Conservation (phyloP, 1,284 basidiomycete species). For the Mrakiaceae sp. region DNA sequence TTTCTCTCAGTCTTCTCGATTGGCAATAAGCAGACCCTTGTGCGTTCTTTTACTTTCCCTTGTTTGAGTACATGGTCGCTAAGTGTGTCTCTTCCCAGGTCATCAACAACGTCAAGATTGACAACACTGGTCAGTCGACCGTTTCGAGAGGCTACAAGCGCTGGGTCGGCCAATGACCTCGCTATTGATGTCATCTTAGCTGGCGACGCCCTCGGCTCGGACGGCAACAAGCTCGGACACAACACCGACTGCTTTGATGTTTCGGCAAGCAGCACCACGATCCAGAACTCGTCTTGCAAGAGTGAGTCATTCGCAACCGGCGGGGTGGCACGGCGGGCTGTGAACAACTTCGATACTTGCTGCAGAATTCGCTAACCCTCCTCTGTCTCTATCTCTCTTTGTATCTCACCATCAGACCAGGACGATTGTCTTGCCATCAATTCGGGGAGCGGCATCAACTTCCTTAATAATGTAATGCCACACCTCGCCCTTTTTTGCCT, state of each 20-base stretch:
- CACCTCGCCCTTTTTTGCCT: too few relatives aligned
- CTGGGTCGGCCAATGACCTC: background rate
- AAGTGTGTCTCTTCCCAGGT: too few relatives aligned
- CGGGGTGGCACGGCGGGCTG: too few relatives aligned
- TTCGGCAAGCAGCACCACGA: slow-evolving; percentile 8
- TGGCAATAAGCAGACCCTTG: background rate
- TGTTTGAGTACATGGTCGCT: too few relatives aligned
- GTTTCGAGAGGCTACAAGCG: too few relatives aligned
- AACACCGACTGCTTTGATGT: slow-evolving; percentile 17
- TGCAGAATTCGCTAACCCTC: too few relatives aligned
- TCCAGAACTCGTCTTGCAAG: background rate
- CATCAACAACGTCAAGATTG: too few relatives aligned
- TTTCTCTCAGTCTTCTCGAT: background rate
- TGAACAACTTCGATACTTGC: too few relatives aligned
- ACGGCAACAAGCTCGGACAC: slow-evolving; percentile 9
- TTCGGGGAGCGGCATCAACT: background rate
- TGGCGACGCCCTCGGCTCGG: slow-evolving; percentile 2
- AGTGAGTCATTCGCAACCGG: too few relatives aligned
- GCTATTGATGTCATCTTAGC: slow-evolving; percentile 8
- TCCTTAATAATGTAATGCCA: slow-evolving; percentile 4
- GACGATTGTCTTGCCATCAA: slow-evolving; percentile 18
- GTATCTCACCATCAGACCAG: background rate
- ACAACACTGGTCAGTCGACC: too few relatives aligned
- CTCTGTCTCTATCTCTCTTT: too few relatives aligned
- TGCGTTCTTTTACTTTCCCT: too few relatives aligned